Evolutionary conservation across 805 yeast species (phyloP).

Genomic region (Candida ponderosae): DNA sequence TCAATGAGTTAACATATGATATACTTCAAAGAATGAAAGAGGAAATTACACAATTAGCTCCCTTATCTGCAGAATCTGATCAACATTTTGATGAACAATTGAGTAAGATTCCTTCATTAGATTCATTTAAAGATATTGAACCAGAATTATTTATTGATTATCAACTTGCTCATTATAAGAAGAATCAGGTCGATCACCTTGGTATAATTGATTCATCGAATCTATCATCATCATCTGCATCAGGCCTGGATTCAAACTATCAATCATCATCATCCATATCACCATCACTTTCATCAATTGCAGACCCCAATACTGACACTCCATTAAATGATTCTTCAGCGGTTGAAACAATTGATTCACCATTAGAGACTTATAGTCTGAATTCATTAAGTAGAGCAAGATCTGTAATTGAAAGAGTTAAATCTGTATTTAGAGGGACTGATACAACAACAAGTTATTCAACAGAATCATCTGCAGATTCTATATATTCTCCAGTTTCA

Average conservation of each 20-base stretch:
- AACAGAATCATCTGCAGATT: neutral
- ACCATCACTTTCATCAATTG: too few relatives aligned
- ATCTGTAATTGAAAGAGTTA: constrained; percentile 8
- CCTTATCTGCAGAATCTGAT: constrained; percentile 5
- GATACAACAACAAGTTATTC: neutral
- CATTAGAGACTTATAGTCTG: neutral
- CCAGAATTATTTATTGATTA: too few relatives aligned
- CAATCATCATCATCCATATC: too few relatives aligned
- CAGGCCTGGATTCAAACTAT: too few relatives aligned
- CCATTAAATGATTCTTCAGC: neutral
- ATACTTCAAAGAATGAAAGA: constrained; percentile 6
- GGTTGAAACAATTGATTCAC: neutral
- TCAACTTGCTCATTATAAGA: too few relatives aligned
- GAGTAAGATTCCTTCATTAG: neutral
- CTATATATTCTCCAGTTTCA: constrained; percentile 10
- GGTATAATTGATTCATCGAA: too few relatives aligned
- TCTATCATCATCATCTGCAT: too few relatives aligned
- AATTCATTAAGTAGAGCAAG: constrained; percentile 1
- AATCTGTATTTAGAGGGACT: constrained; percentile 4
- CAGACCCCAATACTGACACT: too few relatives aligned
- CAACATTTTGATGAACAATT: neutral
- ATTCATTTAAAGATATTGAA: neutral
- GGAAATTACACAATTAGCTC: constrained; percentile 3
- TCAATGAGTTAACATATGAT: constrained; percentile 10
- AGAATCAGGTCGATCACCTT: too few relatives aligned